Evolutionary conservation across 1,139 yeast genomes (phyloP), one percentile per base, ranked within the genome.

Genomic region (Sugiyamaella japonica): DNA sequence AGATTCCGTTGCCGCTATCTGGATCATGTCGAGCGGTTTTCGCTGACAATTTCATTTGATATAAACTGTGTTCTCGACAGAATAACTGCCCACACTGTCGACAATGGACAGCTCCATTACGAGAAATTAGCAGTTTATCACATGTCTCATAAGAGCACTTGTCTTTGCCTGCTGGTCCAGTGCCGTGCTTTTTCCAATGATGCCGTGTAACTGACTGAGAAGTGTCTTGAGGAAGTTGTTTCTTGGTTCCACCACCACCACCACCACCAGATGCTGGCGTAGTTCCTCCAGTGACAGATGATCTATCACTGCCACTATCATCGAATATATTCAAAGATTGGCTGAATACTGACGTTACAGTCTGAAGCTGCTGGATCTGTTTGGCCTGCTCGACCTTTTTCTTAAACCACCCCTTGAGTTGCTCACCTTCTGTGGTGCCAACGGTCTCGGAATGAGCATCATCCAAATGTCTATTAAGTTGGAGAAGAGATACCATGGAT

Each of bases 391-490:
- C 66, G 10, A 68, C 68, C 45, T 65, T 62, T 48, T 64, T 63
- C 50, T 59, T 56, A 56, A 76, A 66, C 80, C 80, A 76, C 10
- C 73, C 66, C 54, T 67, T 69, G 32, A 75, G 63, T 50, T 75
- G 76, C 15, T 71, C 73, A 50, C 72, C 74, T 32, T 62, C 63
- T 9, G 55, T 60, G 48, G 59, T 56, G 16, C 15, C 29, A 6
- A 62, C 67, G 40, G 64, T 69, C 38, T 74, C 72, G 1, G 73
- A 69, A 67, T 89, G 97, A 3, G 70, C 78, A 56, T 80, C 87
- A 66, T 89, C 96, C 29, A 89, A 72, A 66, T 89, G 96, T 46
- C 78, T 76, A 66, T 87, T 87, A 58, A 89, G 73, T 58, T 82
- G 86, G 16, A 67, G 60, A 45, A 87, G 70, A 10, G 80, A 76